Base-by-base conservation (phyloP, 1,139 yeast genomes). In the Saccharomycopsis hybrid region DNA sequence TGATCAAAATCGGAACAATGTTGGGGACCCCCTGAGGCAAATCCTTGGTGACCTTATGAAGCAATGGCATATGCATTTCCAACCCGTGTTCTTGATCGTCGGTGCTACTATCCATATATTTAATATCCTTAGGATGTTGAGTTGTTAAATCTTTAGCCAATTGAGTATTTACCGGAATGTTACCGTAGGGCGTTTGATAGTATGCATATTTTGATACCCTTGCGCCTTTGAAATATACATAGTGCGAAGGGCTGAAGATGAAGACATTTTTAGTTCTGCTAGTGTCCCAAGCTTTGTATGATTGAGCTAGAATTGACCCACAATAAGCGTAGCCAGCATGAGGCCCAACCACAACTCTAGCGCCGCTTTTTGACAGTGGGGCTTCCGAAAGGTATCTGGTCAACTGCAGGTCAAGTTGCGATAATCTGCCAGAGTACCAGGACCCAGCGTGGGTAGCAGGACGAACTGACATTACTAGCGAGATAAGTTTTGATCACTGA, bases 241-340 rank as follows among this genome's bases (percentile, higher is more conserved):
- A 96, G 62, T 92, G 99, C 0, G 96, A 85, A 0, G 99, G 98
- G 0, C 98, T 97, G 59, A 92, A 65, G 1, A 92, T 71, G 58
- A 92, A 86, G 1, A 92, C 77, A 27, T 94, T 70, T 58, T 80
- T 75, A 39, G 75, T 75, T 11, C 69, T 68, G 2, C 73, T 57
- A 1, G 78, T 64, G 60, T 87, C 95, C 77, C 95, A 77, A 0
- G 79, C 78, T 4, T 74, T 75, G 61, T 85, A 92, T 0, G 95
- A 77, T 61, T 85, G 82, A 0, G 92, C 95, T 58, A 92, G 72
- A 0, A 89, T 77, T 9, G 70, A 66, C 0, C 97, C 96, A 39
- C 95, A 83, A 63, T 84, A 92, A 3, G 84, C 62, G 62, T 84
- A 89, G 0, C 98, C 99, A 4, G 99, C 99, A 65, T 92, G 99